Conservation (phyloP, 345 rosid species). For the Reutealis trisperma region DNA sequence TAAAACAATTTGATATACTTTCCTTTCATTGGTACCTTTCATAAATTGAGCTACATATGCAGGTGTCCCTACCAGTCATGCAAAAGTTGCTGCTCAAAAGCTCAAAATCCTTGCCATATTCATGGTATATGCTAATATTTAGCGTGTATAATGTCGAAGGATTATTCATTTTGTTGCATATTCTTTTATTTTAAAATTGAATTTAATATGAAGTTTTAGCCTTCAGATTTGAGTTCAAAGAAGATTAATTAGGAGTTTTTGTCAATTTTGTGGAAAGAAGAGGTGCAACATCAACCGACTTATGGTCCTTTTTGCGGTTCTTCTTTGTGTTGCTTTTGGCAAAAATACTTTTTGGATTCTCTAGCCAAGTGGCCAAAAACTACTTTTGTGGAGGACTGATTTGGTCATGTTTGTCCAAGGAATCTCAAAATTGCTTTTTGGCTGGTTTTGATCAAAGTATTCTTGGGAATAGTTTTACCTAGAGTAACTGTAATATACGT, state of each 20-base stretch:
- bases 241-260: background rate
- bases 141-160: background rate
- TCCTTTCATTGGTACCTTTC: background rate
- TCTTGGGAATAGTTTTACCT: background rate
- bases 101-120: conserved; percentile 92
- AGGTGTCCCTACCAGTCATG: conserved; percentile 96
- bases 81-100: conserved; percentile 93
- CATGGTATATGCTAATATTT: conserved; percentile 67
- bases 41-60: conserved; percentile 35
- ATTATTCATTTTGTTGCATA: background rate
- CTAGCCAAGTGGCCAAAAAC: background rate
- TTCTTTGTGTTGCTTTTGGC: background rate
- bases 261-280: background rate
- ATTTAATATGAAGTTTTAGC: conserved; percentile 8
- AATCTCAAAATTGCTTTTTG: background rate
- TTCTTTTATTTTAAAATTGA: background rate
- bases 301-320: background rate
- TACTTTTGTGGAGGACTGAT: background rate
- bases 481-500: background rate
- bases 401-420: background rate
- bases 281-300: background rate
- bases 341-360: background rate
- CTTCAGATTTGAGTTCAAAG: background rate
- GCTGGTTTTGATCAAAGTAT: background rate
- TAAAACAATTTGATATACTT: conserved; percentile 2